Conservation (phyloP, 129 eudicot genomes). For the Oenanthe sinensis region DNA sequence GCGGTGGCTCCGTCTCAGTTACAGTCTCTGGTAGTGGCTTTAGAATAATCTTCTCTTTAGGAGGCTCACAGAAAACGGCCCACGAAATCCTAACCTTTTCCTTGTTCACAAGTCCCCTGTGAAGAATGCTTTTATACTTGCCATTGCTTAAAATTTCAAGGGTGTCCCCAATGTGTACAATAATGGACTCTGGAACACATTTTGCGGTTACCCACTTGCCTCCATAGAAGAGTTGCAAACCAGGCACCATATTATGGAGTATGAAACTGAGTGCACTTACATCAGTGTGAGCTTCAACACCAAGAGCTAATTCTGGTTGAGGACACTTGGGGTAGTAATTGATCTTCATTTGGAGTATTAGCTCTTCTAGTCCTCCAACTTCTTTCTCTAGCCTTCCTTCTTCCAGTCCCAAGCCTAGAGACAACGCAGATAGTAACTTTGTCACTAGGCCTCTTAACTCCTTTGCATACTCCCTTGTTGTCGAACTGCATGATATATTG, state of each 20-base stretch:
- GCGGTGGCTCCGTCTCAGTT: conserved; percentile 60
- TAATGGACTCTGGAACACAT: conserved; percentile 82
- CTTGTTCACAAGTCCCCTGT: conserved; percentile 85
- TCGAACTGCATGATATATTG: conserved; percentile 34
- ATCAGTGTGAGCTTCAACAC: conserved; percentile 96
- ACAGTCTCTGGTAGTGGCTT: conserved; percentile 79
- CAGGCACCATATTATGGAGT: conserved; percentile 97
- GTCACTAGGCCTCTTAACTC: conserved; percentile 56
- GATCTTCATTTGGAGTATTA: conserved; percentile 65
- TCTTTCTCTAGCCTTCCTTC: conserved; percentile 66
- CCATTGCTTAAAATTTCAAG: conserved; percentile 89
- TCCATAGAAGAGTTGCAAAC: conserved; percentile 66
- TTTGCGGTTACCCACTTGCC: conserved; percentile 84
- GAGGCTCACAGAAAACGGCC: conserved; percentile 96
- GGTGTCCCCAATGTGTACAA: conserved; percentile 88
- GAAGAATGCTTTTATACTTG: conserved; percentile 85
- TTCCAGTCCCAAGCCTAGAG: conserved; percentile 68
- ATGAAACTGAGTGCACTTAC: conserved; percentile 87
- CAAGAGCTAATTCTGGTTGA: conserved; percentile 94
- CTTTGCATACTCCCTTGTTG: conserved; percentile 62
- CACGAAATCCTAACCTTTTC: conserved; percentile 92
- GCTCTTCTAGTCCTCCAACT: conserved; percentile 79
- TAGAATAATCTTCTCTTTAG: conserved; percentile 71
- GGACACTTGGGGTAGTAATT: conserved; percentile 96
- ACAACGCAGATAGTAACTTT: conserved; percentile 55